Base-by-base conservation (phyloP, 1,284 basidiomycete genomes). In the Blastosporella zonata region DNA sequence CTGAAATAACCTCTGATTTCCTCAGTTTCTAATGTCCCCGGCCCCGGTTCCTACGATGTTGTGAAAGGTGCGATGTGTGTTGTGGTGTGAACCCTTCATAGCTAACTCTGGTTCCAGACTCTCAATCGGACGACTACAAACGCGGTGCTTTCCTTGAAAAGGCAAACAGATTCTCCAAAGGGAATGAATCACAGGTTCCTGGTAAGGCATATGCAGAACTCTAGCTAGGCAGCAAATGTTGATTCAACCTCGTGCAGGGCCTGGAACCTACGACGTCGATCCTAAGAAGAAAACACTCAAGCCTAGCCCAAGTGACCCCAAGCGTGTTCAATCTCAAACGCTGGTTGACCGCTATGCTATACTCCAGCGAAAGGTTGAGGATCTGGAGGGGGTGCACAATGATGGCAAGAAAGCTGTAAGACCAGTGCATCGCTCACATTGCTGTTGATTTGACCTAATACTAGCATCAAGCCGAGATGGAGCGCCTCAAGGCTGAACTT, bases 361-460 rank as follows among this genome's bases (percentile, higher is more conserved):
- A 13, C 70, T 89, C 7, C 78, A 86, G 62, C 74, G 73, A 55
- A 84, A 83, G 57, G 71, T 89, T 0, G 82, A 87, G 31, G 81
- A 87, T 13, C 62, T 89, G 10, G 84, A 89, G 64, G 67, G 67
- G 48, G 62, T 84, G 20, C 84, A 87, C 56, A 65, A 72, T 23
- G 83, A 88, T 8, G 78, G 75, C 52, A 89, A 87, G 74, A 81
- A 75, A 68, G 52, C 69, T 35, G 87, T 87, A 60, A 58, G 81
- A 13, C 1, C 44, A 20, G 45, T 42, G 33, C 2, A 8, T 36
- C n/a, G 21, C 43, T 49, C 17, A 47, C 36, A 17, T 36, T 28
- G 13, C 5, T 35, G 17, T 13, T 38, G 20, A 39, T 42, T 25
- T 37, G 6, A 50, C 20, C 2, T 13, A 28, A 25, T 28, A 54